Percentiles rank a stretch among this genome's conserved stretches.
These are phyloP conservation scores for Cutaneotrichosporon daszewskae DNA, from an alignment of 1,284 basidiomycete genomes.

Conservation along the genomic window DNA sequence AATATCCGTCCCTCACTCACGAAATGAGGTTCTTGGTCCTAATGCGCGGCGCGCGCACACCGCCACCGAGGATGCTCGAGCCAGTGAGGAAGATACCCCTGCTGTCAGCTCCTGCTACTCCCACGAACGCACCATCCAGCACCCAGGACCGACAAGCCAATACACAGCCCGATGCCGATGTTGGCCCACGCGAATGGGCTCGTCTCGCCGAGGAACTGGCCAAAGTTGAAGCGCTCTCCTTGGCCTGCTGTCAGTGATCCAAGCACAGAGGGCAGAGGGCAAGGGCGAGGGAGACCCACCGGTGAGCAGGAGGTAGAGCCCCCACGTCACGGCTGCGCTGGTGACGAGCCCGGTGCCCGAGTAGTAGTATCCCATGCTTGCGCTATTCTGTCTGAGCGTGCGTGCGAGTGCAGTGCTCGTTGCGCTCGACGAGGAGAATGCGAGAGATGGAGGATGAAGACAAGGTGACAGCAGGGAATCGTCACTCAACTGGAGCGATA, in stretches of 20 bases:
- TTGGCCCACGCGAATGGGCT: conserved; percentile 91
- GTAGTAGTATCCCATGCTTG: conserved; percentile 12
- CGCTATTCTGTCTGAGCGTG: too few relatives aligned
- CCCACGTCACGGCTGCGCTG: conserved; percentile 47
- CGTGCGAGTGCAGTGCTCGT: too few relatives aligned
- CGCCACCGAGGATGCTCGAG: conserved; percentile 88
- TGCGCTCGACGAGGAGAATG: too few relatives aligned
- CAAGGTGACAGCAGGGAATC: too few relatives aligned
- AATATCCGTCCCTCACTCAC: conserved; percentile 55
- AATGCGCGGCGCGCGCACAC: conserved; percentile 89
- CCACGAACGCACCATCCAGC: conserved; percentile 76
- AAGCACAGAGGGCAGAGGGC: too few relatives aligned
- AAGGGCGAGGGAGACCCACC: conserved; percentile 50
- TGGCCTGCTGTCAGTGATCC: conserved; percentile 57
- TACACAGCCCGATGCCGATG: conserved; percentile 84
- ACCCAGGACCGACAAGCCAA: conserved; percentile 87
- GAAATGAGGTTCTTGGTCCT: conserved; percentile 97
- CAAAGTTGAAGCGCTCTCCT: conserved; percentile 85
- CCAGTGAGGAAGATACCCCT: conserved; percentile 99
- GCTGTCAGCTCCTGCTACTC: neutral
- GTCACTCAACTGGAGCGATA: too few relatives aligned
- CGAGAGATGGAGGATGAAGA: too few relatives aligned
- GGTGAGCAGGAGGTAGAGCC: conserved; percentile 79
- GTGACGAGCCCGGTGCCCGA: neutral
- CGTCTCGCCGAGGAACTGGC: conserved; percentile 84